A percentile compares a stretch with the other conserved stretches of the same genome.
Conservation (phyloP, 2,329 filamentous ascomycete genomes). For the Delphinella strobiligena region DNA sequence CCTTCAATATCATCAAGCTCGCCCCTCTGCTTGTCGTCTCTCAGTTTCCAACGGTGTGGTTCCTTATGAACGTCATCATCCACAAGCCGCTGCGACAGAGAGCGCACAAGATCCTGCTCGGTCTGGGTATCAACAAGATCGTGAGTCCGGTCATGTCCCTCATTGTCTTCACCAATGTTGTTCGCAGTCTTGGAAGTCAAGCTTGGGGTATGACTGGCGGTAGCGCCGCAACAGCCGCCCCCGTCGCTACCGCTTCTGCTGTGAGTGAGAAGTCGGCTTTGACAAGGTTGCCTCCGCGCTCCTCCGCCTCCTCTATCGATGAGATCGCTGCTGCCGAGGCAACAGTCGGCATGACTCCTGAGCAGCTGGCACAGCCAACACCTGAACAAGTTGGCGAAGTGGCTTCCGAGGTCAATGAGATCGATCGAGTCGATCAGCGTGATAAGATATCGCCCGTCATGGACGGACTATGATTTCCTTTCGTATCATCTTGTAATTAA, state of each 20-base stretch:
- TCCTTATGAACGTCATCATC: constrained; percentile 11
- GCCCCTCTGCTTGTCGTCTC: constrained; percentile 12
- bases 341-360: constrained; percentile 1
- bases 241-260: background rate
- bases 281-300: too few species aligned
- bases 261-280: background rate
- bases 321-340: constrained; percentile 5
- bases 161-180: constrained; percentile 14
- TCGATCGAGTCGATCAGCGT: constrained; percentile 1
- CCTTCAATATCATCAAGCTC: constrained; percentile 12
- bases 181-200: constrained; percentile 14
- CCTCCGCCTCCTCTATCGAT: constrained; percentile 3
- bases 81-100: constrained; percentile 12
- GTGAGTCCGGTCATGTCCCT: constrained; percentile 13
- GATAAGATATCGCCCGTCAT: constrained; percentile 2
- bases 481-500: too few species aligned
- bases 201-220: constrained; percentile 9
- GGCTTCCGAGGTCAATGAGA: constrained; percentile 6
- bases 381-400: background rate
- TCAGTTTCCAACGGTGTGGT: constrained; percentile 14
- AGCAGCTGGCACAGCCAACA: background rate
- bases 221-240: background rate
- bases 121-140: constrained; percentile 13
- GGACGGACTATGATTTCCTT: background rate
- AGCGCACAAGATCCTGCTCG: constrained; percentile 13